A percentile compares a stretch with the other conserved stretches of the same genome.
phyloP scores from a whole-genome alignment of 2,329 filamentous ascomycete species.

The Albifimbria verrucaria region DNA sequence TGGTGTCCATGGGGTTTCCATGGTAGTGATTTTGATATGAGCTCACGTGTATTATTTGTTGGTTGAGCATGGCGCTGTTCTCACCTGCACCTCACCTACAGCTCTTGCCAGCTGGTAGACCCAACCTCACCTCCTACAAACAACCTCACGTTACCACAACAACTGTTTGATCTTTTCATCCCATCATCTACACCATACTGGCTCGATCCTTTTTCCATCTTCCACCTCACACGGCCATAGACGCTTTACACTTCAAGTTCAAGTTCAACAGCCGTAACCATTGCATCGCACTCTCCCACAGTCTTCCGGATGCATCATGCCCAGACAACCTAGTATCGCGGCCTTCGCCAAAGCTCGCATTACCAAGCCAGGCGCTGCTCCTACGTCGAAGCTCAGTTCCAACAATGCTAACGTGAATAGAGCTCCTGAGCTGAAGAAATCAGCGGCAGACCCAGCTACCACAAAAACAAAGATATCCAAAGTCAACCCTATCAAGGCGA shows the following conservation, averaged over 20 bases:
- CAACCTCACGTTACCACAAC: neutral
- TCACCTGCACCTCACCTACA: neutral
- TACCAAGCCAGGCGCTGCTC: neutral
- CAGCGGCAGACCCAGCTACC: no score
- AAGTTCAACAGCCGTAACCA: neutral
- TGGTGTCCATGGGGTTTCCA: no score
- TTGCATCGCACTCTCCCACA: neutral
- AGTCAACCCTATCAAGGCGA: no score
- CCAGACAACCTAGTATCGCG: neutral
- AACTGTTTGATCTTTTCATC: neutral
- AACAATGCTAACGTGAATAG: neutral
- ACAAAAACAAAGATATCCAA: no score
- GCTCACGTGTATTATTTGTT: neutral
- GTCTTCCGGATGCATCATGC: neutral
- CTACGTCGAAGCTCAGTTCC: neutral
- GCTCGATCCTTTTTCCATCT: neutral
- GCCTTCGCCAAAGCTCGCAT: neutral
- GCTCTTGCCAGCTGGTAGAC: neutral
- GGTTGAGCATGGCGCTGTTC: neutral
- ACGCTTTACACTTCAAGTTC: neutral
- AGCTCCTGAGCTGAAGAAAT: no score
- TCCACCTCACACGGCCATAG: neutral
- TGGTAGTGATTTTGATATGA: no score
- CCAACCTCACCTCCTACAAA: neutral
- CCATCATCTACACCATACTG: neutral